Conservation (phyloP, 306 rosid species). For the Lathyrus oleraceus region DNA sequence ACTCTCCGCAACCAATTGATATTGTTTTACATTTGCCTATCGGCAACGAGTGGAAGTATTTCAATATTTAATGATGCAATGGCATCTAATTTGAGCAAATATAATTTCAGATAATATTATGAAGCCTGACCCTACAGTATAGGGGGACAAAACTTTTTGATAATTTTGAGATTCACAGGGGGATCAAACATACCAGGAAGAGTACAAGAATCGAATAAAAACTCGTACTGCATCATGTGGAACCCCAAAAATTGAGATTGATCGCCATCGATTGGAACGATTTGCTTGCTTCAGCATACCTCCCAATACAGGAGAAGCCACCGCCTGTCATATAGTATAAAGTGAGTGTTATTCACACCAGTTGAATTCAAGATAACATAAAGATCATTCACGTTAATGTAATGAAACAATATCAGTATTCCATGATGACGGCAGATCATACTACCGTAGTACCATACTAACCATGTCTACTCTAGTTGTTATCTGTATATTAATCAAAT, state of each 20-base stretch:
- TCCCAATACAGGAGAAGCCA: slow-evolving; percentile 74
- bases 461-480: background rate
- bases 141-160: slow-evolving; percentile 1
- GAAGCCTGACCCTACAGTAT: background rate
- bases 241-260: slow-evolving; percentile 69
- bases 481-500: background rate
- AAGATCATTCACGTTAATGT: background rate
- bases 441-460: slow-evolving; percentile 6
- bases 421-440: background rate
- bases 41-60: slow-evolving; percentile 7
- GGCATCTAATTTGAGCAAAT: slow-evolving; percentile 6
- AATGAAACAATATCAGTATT: background rate
- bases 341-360: slow-evolving; percentile 19
- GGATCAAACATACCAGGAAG: slow-evolving; percentile 57
- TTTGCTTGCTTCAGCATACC: slow-evolving; percentile 57
- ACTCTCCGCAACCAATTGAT: slow-evolving; percentile 7
- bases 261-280: slow-evolving; percentile 32
- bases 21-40: background rate
- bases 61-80: slow-evolving; percentile 1
- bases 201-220: slow-evolving; percentile 76
- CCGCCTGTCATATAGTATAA: slow-evolving; percentile 51
- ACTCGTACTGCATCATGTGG: slow-evolving; percentile 72
- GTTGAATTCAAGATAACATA: slow-evolving; percentile 12
- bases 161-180: slow-evolving; percentile 4
- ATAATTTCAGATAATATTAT: slow-evolving; percentile 1